These are phyloP conservation scores for Picochlorum sp. DNA, from an alignment of 139 green algal species.

Conservation along the genomic window DNA sequence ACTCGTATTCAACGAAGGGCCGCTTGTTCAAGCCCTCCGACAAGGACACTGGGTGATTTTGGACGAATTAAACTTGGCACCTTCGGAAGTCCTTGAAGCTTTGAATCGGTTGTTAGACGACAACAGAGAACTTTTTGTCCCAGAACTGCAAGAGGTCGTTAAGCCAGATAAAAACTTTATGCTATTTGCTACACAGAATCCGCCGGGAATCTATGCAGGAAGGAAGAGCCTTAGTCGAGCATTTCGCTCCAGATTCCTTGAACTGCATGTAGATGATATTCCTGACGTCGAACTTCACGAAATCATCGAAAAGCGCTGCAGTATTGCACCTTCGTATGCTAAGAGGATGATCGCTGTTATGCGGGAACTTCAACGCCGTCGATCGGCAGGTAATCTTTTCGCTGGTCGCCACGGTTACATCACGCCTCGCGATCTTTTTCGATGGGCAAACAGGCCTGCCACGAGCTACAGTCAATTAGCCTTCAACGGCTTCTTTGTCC, in stretches of 20 bases:
- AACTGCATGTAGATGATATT: constrained; percentile 96
- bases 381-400: constrained; percentile 69
- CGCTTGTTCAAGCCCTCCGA: constrained; percentile 84
- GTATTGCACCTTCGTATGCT: constrained; percentile 69
- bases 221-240: constrained; percentile 77
- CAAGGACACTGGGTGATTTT: constrained; percentile 92
- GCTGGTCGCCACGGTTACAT: constrained; percentile 92
- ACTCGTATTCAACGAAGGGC: constrained; percentile 84
- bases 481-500: constrained; percentile 77
- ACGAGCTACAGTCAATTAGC: constrained; percentile 82
- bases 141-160: constrained; percentile 90
- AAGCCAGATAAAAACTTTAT: constrained; percentile 96
- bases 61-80: constrained; percentile 97
- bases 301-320: constrained; percentile 78
- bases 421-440: constrained; percentile 93
- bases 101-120: constrained; percentile 98
- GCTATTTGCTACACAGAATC: constrained; percentile 99
- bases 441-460: constrained; percentile 72
- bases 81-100: constrained; percentile 89
- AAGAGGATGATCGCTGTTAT: constrained; percentile 81
- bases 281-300: constrained; percentile 82
- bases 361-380: constrained; percentile 80
- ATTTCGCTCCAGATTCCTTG: constrained; percentile 89
- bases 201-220: constrained; percentile 70
- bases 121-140: constrained; percentile 96